Base-by-base conservation (phyloP, 352 stramenopile species). In the Globisporangium middletonii region DNA sequence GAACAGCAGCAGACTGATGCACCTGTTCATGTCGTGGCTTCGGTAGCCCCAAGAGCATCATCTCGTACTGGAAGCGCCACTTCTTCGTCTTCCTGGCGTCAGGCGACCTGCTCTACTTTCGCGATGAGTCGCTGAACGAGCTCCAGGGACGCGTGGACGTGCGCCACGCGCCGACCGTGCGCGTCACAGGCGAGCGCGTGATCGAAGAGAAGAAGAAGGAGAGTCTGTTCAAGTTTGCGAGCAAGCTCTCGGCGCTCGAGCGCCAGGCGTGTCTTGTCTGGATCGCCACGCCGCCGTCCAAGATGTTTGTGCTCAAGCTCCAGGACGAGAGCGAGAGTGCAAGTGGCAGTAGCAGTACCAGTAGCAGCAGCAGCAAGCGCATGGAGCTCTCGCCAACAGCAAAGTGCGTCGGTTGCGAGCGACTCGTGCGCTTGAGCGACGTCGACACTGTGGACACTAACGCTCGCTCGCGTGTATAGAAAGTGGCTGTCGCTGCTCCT, bases 31-130 rank as follows among this genome's bases (percentile, higher is more conserved):
- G 27, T 38, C 12, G 33, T 35, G 2, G 12, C 15, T 3, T 46
- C 13, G 12, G 8, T 47, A 74, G 72, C 27, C 64, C 81, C 1
- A 87, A 81, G 66, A 88, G 77, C 38, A 89, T 92, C 50, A 92
- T 92, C 58, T 87, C 83, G 50, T 89, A 88, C 63, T 92, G 83
- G 83, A 92, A 92, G 59, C 75, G 80, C 8, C 83, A 89, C 55
- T 92, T 78, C 51, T 92, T 92, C 51, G 71, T 89, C 33, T 92
- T 86, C 38, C 51, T 92, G 18, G 80, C 73, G 42, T 84, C 78
- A 0, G 83, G 83, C 0, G 83, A 92, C 48, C 62, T 92, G 42
- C 60, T 92, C 1, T 92, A 92, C 55, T 92, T 92, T 30, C 77
- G 75, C 33, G 83, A 92, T 51, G 83, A 90, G 45, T 83, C 75